Evolutionary conservation across 23 red algal genomes (phyloP), one percentile per base, ranked within the genome.

Genomic region (Gracilaria domingensis): DNA sequence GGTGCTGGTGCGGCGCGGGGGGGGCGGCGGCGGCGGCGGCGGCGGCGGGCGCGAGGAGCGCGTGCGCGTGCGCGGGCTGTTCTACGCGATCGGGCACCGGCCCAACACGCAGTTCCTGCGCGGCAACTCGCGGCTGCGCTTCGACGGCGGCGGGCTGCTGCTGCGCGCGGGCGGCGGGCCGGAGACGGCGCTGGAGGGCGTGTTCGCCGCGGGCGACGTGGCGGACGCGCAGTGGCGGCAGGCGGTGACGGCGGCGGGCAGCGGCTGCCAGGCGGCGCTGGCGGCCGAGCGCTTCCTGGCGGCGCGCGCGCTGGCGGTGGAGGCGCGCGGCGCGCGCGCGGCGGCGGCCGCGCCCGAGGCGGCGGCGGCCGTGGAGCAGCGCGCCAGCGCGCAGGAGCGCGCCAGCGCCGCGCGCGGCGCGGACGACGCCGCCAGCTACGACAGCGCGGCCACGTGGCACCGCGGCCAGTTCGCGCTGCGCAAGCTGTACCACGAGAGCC

Each of bases 181-280:
- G 13, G 71, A 88, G 30, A 98, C 96, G 25, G 84, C 70, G 30
- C 71, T 95, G 83, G 85, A 72, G 12, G 96, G 96, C 17, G 92
- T 98, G 45, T 98, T 95, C 79, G 96, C 92, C 25, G 89, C 90
- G 17, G 96, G 96, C 5, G 96, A 98, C 82, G 96, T 98, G 12
- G 90, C 92, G 5, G 96, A 98, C 67, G 83, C 80, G 50, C 80
- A 93, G 51, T 98, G 91, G 70, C 47, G 96, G 57, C 96, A 98
- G 71, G 96, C 96, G 48, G 77, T 98, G 13, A 95, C 92, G 18
- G 96, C 96, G 35, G 96, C 96, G 7, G 96, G 96, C 39, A 95
- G 53, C 44, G 96, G 96, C 3, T 98, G 96, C 51, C 93, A 95
- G 88, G 96, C 96, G 30, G 96, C 96, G 29, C 76, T 98, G 32